Evolutionary conservation across 331 rosid genomes (phyloP).

Genomic region (Spiraea crenata): DNA sequence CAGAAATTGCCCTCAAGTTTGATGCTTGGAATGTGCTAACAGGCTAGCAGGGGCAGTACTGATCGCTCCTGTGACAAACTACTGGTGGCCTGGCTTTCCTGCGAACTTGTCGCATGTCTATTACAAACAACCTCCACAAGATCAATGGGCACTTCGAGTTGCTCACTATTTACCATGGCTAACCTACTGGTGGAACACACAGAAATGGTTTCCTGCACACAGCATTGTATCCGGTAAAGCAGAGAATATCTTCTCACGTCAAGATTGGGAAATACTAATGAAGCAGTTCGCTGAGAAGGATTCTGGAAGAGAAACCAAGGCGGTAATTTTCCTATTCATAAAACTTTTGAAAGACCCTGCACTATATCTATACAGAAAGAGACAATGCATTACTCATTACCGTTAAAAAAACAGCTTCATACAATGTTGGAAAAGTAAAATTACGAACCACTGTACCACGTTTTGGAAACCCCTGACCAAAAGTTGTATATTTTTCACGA

Average conservation of each 20-base stretch:
- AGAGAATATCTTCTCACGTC: conserved; percentile 30
- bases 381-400: no score
- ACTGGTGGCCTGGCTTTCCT: conserved; percentile 53
- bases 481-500: neutral
- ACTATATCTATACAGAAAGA: no score
- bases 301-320: conserved; percentile 10
- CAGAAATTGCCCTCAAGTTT: neutral
- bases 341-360: neutral
- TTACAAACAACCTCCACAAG: conserved; percentile 31
- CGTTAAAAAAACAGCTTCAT: neutral
- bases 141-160: conserved; percentile 45
- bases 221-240: conserved; percentile 25
- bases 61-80: conserved; percentile 42
- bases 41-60: conserved; percentile 47
- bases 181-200: conserved; percentile 58
- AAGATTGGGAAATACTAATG: conserved; percentile 29
- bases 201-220: conserved; percentile 41
- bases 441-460: neutral
- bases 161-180: conserved; percentile 46
- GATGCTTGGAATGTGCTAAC: conserved; percentile 13
- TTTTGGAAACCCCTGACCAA: conserved; percentile 5
- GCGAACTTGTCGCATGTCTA: conserved; percentile 36
- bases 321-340: conserved; percentile 15
- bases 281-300: neutral
- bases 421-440: no score